These are phyloP conservation scores for Urtica urens DNA, from an alignment of 306 rosid genomes.

Conservation along the genomic window DNA sequence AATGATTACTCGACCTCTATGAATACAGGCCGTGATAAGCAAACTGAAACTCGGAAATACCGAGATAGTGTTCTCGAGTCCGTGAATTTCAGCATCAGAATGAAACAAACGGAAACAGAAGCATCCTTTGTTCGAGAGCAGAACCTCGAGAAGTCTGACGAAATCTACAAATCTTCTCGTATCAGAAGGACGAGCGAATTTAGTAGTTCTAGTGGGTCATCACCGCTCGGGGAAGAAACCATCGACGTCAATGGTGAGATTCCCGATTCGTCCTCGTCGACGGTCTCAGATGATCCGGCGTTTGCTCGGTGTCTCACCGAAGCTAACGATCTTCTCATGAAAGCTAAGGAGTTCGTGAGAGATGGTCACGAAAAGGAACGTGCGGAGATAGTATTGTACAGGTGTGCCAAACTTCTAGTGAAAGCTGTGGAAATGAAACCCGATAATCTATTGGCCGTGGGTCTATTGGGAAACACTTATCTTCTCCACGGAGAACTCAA, in stretches of 20 bases:
- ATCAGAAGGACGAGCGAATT: slow-evolving; percentile 17
- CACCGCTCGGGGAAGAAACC: slow-evolving; percentile 23
- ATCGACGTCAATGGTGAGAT: slow-evolving; percentile 22
- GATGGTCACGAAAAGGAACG: slow-evolving; percentile 38
- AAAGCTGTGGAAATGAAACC: slow-evolving; percentile 78
- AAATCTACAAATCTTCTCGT: slow-evolving; percentile 33
- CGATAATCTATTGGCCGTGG: slow-evolving; percentile 87
- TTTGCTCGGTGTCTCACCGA: slow-evolving; percentile 65
- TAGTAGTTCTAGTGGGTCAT: slow-evolving; percentile 18
- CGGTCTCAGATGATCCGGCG: slow-evolving; percentile 49
- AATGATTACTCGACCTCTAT: slow-evolving; percentile 34
- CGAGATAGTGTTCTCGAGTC: slow-evolving; percentile 39
- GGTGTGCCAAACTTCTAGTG: slow-evolving; percentile 62
- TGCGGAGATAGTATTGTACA: slow-evolving; percentile 60
- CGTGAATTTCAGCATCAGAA: slow-evolving; percentile 36
- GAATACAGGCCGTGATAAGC: slow-evolving; percentile 31
- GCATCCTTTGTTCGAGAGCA: slow-evolving; percentile 49
- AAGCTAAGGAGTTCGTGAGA: slow-evolving; percentile 61
- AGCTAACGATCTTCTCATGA: slow-evolving; percentile 59
- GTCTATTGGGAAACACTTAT: slow-evolving; percentile 75
- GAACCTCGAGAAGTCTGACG: slow-evolving; percentile 24
- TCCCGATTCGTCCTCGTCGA: slow-evolving; percentile 37
- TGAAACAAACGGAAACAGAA: slow-evolving; percentile 38
- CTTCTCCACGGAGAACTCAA: slow-evolving; percentile 96
- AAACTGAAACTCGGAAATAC: slow-evolving; percentile 41